Evolutionary conservation across 2,329 filamentous ascomycete species (phyloP), one percentile per base, ranked within the genome.

Genomic region (Fusarium udum): DNA sequence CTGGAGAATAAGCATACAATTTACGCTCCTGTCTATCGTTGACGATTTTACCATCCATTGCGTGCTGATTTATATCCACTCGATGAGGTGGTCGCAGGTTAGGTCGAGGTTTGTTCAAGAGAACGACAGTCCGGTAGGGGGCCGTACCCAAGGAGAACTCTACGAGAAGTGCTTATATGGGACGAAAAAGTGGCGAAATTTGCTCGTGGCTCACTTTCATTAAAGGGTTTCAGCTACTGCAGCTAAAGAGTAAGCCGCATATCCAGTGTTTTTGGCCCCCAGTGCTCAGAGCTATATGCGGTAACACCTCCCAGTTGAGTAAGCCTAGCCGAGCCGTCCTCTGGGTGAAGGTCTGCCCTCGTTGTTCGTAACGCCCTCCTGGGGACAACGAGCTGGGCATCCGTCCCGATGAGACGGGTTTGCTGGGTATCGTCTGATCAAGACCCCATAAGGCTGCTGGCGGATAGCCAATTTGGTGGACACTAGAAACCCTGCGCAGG

Each of bases 231-330:
- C 52, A 59, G 24, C 51, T 55, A 13, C 62, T 67, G 51, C 57
- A 51, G 26, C 62, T 58, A 49, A 45, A 43, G 28, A 34, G 22
- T 40, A 72, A 56, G 52, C 68, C 52, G 52, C 63, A 68, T 72
- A 61, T 40, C 1, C 20, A n/a, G 13, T 20, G 40, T 40, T 10
- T 43, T 20, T 24, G 16, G 24, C 64, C 34, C 64, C 64, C 43
- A 63, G 28, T 6, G 24, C 46, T 62, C 20, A 18, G 32, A 42
- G 37, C n/a, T 18, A 7, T 28, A 12, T 9, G 16, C 31, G 42
- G 64, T 26, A 28, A 49, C 6, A 43, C 6, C 13, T 26, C n/a
- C 42, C 20, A 16, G 7, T 51, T 55, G 15, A 31, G 36, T 5
- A 22, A 32, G 20, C 13, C 7, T 14, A 9, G 7, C 63, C 37